A percentile compares a stretch with the other conserved stretches of the same genome.
Evolutionary conservation across 1,139 yeast genomes (phyloP).

Genomic region (Taphrina confusa): DNA sequence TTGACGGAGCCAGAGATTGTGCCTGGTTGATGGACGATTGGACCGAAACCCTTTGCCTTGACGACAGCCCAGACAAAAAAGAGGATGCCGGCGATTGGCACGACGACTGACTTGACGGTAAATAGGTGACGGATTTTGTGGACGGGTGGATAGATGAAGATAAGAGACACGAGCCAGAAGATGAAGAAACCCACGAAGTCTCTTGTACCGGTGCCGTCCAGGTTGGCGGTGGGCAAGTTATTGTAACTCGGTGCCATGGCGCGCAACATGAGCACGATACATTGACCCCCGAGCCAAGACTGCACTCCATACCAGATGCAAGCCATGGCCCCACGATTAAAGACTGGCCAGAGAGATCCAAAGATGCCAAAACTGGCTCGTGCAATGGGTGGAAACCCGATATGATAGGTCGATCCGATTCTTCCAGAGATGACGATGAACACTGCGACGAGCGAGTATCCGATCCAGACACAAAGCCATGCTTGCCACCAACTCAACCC

Average conservation of each 20-base stretch:
- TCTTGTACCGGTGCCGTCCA: slow-evolving; percentile 48
- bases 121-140: slow-evolving; percentile 49
- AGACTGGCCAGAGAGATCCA: slow-evolving; percentile 47
- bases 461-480: slow-evolving; percentile 45
- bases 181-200: slow-evolving; percentile 47
- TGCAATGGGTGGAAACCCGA: slow-evolving; percentile 48
- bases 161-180: slow-evolving; percentile 48
- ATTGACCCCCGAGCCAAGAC: slow-evolving; percentile 43
- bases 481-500: slow-evolving; percentile 39
- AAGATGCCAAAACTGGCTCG: slow-evolving; percentile 48
- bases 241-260: slow-evolving; percentile 49
- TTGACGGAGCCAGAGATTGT: slow-evolving; percentile 44
- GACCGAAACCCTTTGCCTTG: slow-evolving; percentile 46
- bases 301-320: slow-evolving; percentile 50
- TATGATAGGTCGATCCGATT: slow-evolving; percentile 48
- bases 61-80: slow-evolving; percentile 43
- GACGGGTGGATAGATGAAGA: slow-evolving; percentile 46
- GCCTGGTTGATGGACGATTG: slow-evolving; percentile 41
- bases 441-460: slow-evolving; percentile 47
- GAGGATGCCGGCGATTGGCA: slow-evolving; percentile 46
- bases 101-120: slow-evolving; percentile 47
- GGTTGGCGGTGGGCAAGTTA: slow-evolving; percentile 47
- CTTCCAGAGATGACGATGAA: slow-evolving; percentile 48
- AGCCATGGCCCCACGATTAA: slow-evolving; percentile 48
- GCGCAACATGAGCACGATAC: slow-evolving; percentile 38